phyloP scores from a whole-genome alignment of 2,329 filamentous ascomycete species.

The Mycosphaerella sp. region DNA sequence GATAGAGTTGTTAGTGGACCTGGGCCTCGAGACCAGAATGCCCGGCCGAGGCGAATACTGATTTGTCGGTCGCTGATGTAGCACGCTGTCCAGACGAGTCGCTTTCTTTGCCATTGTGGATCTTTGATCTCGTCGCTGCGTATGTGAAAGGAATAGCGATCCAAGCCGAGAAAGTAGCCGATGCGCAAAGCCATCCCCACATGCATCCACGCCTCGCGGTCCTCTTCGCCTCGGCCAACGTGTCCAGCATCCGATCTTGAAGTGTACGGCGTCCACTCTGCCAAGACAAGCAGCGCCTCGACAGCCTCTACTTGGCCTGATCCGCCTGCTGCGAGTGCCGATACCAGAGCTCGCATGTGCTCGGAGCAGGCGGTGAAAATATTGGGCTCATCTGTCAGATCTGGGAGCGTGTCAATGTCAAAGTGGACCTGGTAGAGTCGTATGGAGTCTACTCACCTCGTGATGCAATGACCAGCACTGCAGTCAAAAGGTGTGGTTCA shows the following conservation, averaged over 20 bases:
- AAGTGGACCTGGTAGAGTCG: not conserved
- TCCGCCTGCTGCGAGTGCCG: constrained; percentile 59
- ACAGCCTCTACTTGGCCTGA: constrained; percentile 65
- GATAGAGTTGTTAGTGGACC: constrained; percentile 59
- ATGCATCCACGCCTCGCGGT: constrained; percentile 71
- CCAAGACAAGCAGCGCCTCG: constrained; percentile 62
- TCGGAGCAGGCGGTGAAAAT: constrained; percentile 61
- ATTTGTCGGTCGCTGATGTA: constrained; percentile 64
- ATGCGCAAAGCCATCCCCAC: constrained; percentile 64
- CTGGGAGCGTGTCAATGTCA: constrained; percentile 27
- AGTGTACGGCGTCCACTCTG: constrained; percentile 67
- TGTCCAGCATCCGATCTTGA: constrained; percentile 54
- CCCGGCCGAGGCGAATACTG: constrained; percentile 64
- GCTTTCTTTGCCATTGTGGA: constrained; percentile 55
- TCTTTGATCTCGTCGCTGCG: constrained; percentile 53
- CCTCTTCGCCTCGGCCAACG: constrained; percentile 66
- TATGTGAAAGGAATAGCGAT: constrained; percentile 60
- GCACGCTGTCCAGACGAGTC: constrained; percentile 63
- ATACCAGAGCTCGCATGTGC: constrained; percentile 64
- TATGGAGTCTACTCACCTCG: constrained; percentile 37
- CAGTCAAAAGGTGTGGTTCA: constrained; percentile 63
- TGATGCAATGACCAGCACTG: constrained; percentile 63
- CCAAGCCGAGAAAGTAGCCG: constrained; percentile 63
- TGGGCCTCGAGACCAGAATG: constrained; percentile 67
- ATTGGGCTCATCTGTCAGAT: constrained; percentile 57